These are phyloP conservation scores for Syncephalastrum monosporum DNA, from an alignment of 371 early-diverging fungal species.

Conservation along the genomic window DNA sequence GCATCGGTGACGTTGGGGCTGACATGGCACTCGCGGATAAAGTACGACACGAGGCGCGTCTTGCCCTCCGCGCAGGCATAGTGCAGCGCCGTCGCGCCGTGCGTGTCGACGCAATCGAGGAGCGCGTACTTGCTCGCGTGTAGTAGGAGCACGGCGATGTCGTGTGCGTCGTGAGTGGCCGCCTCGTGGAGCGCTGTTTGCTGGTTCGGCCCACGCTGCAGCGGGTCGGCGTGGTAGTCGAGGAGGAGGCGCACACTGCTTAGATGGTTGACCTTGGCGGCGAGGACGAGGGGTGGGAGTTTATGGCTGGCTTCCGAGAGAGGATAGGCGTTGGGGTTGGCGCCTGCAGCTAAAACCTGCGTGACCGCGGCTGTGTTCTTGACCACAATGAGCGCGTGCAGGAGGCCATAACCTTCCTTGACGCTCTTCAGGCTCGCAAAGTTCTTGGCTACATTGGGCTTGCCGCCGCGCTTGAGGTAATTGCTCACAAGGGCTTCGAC, in stretches of 20 bases:
- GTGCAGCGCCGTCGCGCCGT: slow-evolving; percentile 44
- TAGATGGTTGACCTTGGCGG: slow-evolving; percentile 32
- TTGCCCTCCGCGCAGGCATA: slow-evolving; percentile 43
- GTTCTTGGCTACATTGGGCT: slow-evolving; percentile 45
- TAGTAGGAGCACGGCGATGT: slow-evolving; percentile 26
- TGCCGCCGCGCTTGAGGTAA: slow-evolving; percentile 45
- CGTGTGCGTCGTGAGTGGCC: slow-evolving; percentile 24
- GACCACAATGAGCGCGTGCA: slow-evolving; percentile 38
- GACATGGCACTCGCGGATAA: slow-evolving; percentile 24
- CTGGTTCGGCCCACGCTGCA: slow-evolving; percentile 27
- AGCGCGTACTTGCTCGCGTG: slow-evolving; percentile 17
- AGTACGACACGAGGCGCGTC: slow-evolving; percentile 21
- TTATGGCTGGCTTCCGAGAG: slow-evolving; percentile 21
- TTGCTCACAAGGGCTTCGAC: slow-evolving; percentile 32
- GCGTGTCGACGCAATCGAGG: slow-evolving; percentile 24
- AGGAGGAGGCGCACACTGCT: slow-evolving; percentile 32
- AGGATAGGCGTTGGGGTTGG: slow-evolving; percentile 30
- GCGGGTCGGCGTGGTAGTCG: slow-evolving; percentile 22
- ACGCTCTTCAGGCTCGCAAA: slow-evolving; percentile 31
- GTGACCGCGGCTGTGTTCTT: slow-evolving; percentile 29
- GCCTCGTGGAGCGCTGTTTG: slow-evolving; percentile 42
- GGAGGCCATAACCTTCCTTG: slow-evolving; percentile 42
- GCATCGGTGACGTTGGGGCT: slow-evolving; percentile 22
- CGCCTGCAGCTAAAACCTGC: slow-evolving; percentile 35
- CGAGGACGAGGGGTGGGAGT: slow-evolving; percentile 34